phyloP scores from a whole-genome alignment of 768 basidiomycete genomes.

The Gautieria morchelliformis region DNA sequence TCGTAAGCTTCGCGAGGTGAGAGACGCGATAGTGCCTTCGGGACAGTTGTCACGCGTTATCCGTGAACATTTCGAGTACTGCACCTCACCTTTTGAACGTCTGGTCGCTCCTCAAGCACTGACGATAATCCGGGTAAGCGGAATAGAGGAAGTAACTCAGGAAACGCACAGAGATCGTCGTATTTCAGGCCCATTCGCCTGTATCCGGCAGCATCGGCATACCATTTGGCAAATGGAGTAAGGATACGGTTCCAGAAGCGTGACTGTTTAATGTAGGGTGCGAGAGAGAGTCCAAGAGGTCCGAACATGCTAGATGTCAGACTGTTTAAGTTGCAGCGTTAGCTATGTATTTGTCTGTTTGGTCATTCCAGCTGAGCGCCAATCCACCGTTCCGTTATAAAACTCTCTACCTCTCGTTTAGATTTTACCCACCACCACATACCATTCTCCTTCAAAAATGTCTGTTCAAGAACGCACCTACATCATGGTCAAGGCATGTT shows the following conservation, averaged over 20 bases:
- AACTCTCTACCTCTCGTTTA: not conserved
- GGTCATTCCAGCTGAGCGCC: not conserved
- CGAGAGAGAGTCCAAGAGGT: conserved; percentile 63
- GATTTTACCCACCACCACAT: conserved; percentile 15
- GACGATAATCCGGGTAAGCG: conserved; percentile 8
- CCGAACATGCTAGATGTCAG: conserved; percentile 9
- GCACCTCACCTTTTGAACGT: conserved; percentile 64
- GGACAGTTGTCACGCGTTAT: not conserved
- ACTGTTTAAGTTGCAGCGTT: not conserved
- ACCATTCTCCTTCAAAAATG: conserved; percentile 33
- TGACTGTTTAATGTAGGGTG: conserved; percentile 62
- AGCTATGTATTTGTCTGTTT: not conserved
- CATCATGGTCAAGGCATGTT: conserved; percentile 95
- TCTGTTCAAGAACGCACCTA: conserved; percentile 83
- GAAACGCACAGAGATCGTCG: conserved; percentile 81
- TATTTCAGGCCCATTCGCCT: conserved; percentile 83
- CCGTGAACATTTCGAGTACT: not conserved
- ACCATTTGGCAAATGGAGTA: conserved; percentile 75
- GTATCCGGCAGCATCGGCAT: conserved; percentile 73
- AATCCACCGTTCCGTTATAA: not conserved
- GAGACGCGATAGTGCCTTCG: conserved; percentile 76
- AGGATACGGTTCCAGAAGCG: conserved; percentile 58
- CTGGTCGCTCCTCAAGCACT: conserved; percentile 71
- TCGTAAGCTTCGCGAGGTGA: conserved; percentile 76
- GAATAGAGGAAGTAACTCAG: conserved; percentile 1